Base-by-base conservation (phyloP, 345 rosid species). In the Lagerstroemia speciosa region DNA sequence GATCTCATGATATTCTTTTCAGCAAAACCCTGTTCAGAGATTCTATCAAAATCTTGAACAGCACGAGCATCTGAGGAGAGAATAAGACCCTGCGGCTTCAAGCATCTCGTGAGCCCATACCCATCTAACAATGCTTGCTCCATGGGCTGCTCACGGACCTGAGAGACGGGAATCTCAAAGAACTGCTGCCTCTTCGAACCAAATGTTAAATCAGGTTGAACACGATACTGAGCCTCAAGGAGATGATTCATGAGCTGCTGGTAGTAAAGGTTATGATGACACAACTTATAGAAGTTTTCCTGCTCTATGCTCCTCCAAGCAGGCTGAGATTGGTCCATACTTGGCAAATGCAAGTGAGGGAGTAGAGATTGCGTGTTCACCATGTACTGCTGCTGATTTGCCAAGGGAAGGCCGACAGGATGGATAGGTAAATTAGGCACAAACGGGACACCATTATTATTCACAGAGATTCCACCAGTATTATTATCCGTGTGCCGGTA, bases 1-100 rank as follows among this genome's bases (percentile, higher is more conserved):
- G 88, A 77, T 82, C 92, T 82, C 74, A 85, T 82, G 31, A 85
- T 68, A 72, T 83, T 83, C 82, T 85, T 90, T 74, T 87, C 89
- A 7, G 89, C 86, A 74, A 79, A 83, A 61, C 40, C 73, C 67
- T 75, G 81, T 64, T 71, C 83, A 55, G 82, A 83, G 27, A 72
- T 67, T 63, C 76, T 83, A 58, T 83, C 84, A 63, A 73, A 37
- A 74, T 68, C 74, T 64, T 76, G 80, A 50, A 71, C 41, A 8
- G 46, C 46, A 41, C 1, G 46, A 41, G 46, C 46, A 41, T 41
- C 10, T 16, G 2, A 4, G 16, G 46, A 41, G 15, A 41, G 46
- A 41, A 36, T 36, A 36, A 36, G 38, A 36, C 55, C 71, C 5
- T 77, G 67, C 65, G 75, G 82, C 62, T 74, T 83, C 33, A 81